These are phyloP conservation scores for Xylaria sp. DNA, from an alignment of 2,329 filamentous ascomycete species.

Conservation along the genomic window DNA sequence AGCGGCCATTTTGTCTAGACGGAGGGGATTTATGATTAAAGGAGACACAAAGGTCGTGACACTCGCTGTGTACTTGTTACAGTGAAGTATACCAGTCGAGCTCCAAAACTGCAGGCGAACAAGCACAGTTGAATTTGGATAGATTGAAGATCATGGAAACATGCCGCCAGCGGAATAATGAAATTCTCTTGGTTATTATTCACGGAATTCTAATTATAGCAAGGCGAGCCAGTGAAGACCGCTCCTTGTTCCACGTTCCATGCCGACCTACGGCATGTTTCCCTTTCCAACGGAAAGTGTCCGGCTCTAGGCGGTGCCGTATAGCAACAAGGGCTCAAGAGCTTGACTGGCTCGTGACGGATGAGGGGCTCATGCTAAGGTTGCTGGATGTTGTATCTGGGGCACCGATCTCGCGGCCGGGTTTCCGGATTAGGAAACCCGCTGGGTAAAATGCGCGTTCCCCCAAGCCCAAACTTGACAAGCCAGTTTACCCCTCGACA, in stretches of 20 bases:
- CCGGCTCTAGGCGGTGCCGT: constrained; percentile 19
- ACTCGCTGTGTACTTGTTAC: not conserved
- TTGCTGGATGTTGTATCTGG: constrained; percentile 1
- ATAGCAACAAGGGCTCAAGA: constrained; percentile 5
- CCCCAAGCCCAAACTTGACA: constrained; percentile 10
- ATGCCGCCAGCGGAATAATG: not conserved
- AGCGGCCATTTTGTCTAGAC: constrained; percentile 52
- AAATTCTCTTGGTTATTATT: not conserved
- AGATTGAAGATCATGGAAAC: not conserved
- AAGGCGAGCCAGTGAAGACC: constrained; percentile 9
- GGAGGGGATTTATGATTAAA: not conserved
- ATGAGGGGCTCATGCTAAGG: constrained; percentile 16
- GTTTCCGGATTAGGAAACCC: constrained; percentile 34
- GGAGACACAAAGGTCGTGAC: not conserved
- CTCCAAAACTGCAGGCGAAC: constrained; percentile 4
- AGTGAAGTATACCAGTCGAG: not conserved
- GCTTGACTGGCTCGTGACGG: constrained; percentile 23
- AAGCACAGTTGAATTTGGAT: not conserved
- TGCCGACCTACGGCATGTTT: not conserved
- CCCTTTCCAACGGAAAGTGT: constrained; percentile 10
- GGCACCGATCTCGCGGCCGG: constrained; percentile 23
- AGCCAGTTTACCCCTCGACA: constrained; percentile 18
- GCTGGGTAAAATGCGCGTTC: constrained; percentile 26
- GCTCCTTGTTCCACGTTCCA: not conserved
- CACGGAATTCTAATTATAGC: constrained; percentile 10